These are phyloP conservation scores for Hamamelis virginiana DNA, from an alignment of 164 flowering plant species.

Conservation along the genomic window DNA sequence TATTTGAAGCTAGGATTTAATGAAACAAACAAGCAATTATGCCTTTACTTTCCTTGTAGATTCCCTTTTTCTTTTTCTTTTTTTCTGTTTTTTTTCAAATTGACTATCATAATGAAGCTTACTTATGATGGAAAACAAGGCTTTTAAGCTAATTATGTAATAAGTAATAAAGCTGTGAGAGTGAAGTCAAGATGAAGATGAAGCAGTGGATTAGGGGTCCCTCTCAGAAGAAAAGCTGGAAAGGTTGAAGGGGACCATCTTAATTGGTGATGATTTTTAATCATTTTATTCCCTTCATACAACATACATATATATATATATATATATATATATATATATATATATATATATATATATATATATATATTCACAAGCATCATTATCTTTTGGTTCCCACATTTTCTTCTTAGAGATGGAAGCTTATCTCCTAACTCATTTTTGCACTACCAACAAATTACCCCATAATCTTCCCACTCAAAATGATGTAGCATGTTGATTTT, in stretches of 20 bases:
- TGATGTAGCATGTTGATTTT: no score
- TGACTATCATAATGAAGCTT: no score
- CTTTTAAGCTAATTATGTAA: not conserved
- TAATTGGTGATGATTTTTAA: not conserved
- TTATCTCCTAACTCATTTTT: not conserved
- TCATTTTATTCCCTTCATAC: not conserved
- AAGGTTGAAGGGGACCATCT: constrained; percentile 10
- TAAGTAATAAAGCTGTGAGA: not conserved
- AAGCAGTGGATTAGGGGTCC: not conserved
- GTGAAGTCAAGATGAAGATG: not conserved
- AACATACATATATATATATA: not conserved
- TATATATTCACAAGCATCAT: constrained; percentile 1
- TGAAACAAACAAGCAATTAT: no score
- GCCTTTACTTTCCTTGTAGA: no score
- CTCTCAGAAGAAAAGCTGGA: not conserved
- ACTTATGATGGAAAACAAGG: no score
- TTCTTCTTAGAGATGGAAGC: not conserved
- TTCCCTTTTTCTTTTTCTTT: no score
- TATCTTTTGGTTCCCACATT: constrained; percentile 11
- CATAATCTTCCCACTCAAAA: no score
- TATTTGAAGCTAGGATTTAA: no score
- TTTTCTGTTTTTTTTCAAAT: no score
- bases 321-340: not conserved
- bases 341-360: no score
- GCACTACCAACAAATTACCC: no score